Percentiles rank a stretch among this genome's conserved stretches.
Evolutionary conservation across 805 yeast genomes (phyloP).

Genomic region (Yamadazyma sp.): DNA sequence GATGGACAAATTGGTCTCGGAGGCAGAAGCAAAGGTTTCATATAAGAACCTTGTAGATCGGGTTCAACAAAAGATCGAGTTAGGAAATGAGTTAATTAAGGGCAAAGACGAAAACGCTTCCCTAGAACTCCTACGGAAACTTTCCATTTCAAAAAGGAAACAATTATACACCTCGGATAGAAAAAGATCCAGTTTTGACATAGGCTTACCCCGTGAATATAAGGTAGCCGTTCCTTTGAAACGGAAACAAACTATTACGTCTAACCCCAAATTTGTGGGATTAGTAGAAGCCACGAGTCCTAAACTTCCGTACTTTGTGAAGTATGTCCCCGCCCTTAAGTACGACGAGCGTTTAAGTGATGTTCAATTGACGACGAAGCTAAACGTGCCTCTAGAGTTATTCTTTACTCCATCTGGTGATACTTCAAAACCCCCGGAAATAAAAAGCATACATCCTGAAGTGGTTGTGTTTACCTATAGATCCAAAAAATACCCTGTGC

Average conservation of each 20-base stretch:
- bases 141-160: constrained; percentile 19
- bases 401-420: constrained; percentile 25
- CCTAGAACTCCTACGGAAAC: constrained; percentile 16
- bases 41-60: constrained; percentile 28
- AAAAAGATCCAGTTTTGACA: not conserved
- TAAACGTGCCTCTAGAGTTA: constrained; percentile 31
- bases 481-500: constrained; percentile 35
- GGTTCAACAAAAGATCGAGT: constrained; percentile 26
- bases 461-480: constrained; percentile 33
- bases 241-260: constrained; percentile 31
- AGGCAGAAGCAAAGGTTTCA: constrained; percentile 32
- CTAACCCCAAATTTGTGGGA: constrained; percentile 30
- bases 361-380: constrained; percentile 8
- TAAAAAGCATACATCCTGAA: constrained; percentile 29
- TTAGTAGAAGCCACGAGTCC: constrained; percentile 32
- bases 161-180: constrained; percentile 21
- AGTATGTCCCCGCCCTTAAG: constrained; percentile 27
- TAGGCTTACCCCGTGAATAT: constrained; percentile 11
- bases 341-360: constrained; percentile 13
- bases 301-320: constrained; percentile 24
- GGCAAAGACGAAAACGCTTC: constrained; percentile 6
- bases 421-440: constrained; percentile 23
- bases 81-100: constrained; percentile 25
- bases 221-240: constrained; percentile 30
- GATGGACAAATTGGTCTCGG: constrained; percentile 20